Evolutionary conservation across 768 basidiomycete species (phyloP).

Genomic region (Mycena albidolilacea): DNA sequence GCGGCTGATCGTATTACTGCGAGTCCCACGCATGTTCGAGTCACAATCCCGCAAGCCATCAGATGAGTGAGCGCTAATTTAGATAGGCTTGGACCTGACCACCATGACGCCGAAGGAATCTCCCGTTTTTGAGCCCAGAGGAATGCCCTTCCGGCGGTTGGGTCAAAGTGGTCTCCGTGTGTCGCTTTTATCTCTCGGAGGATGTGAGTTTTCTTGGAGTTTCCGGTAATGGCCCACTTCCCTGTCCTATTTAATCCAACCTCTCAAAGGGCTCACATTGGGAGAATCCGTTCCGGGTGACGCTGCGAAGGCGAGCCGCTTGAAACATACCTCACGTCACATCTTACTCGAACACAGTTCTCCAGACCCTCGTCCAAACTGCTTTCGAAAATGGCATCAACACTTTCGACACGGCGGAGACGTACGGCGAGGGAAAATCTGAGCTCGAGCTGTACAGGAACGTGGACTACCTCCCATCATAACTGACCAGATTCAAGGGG

Average conservation of each 20-base stretch:
- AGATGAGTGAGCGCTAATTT: no score
- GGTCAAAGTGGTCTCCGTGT: constrained; percentile 69
- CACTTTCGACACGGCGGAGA: constrained; percentile 79
- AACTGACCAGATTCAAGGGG: constrained; percentile 57
- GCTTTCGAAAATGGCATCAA: constrained; percentile 73
- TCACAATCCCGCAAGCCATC: no score
- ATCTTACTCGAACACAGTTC: background rate
- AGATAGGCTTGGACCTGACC: background rate
- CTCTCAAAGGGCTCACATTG: constrained; percentile 33
- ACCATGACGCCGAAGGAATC: constrained; percentile 34
- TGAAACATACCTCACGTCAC: background rate
- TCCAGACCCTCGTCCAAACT: constrained; percentile 80
- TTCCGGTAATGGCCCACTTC: no score
- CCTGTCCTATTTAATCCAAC: background rate
- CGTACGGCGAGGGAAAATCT: constrained; percentile 74
- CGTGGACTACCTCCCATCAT: background rate
- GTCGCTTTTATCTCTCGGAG: constrained; percentile 71
- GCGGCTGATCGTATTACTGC: no score
- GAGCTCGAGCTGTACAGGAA: constrained; percentile 77
- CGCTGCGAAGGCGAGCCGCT: constrained; percentile 26
- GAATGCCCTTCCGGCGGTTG: constrained; percentile 64
- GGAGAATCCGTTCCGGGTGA: constrained; percentile 36
- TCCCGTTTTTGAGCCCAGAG: constrained; percentile 54
- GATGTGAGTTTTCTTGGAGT: constrained; percentile 53
- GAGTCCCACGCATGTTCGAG: no score